Percentiles rank a stretch among this genome's conserved stretches.
These are phyloP conservation scores for Fragaria nilgerrensis DNA, from an alignment of 306 rosid genomes.

Conservation along the genomic window DNA sequence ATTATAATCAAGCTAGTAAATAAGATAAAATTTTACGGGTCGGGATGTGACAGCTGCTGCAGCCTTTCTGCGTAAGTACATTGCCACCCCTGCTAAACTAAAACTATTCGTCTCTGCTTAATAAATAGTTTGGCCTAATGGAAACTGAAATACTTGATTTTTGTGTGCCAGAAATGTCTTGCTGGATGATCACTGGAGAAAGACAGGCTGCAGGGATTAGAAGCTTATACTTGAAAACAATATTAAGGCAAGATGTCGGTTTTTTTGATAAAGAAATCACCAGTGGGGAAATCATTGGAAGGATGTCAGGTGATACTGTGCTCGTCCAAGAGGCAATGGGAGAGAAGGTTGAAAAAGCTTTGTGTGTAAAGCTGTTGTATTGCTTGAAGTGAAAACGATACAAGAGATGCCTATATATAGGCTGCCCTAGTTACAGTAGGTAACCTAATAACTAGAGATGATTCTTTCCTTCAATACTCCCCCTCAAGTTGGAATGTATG, in stretches of 20 bases:
- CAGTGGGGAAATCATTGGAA: slow-evolving; percentile 62
- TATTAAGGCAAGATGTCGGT: slow-evolving; percentile 72
- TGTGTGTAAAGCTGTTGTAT: no score
- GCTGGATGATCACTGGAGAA: slow-evolving; percentile 54
- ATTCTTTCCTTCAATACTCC: no score
- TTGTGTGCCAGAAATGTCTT: slow-evolving; percentile 53
- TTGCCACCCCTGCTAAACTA: not conserved
- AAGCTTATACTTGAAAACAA: slow-evolving; percentile 67
- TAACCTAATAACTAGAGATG: no score
- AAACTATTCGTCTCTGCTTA: not conserved
- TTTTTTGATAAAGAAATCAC: slow-evolving; percentile 71
- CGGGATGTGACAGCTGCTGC: no score
- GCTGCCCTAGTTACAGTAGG: no score
- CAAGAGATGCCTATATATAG: no score
- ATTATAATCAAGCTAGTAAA: no score
- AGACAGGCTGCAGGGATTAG: slow-evolving; percentile 50
- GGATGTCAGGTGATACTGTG: slow-evolving; percentile 84
- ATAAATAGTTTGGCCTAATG: not conserved
- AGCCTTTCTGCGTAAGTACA: not conserved
- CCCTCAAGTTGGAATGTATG: no score
- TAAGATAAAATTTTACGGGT: no score
- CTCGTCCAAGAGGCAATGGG: slow-evolving; percentile 86
- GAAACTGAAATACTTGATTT: slow-evolving; percentile 11
- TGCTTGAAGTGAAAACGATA: no score
- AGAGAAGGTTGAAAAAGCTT: no score